A percentile compares a stretch with the other conserved stretches of the same genome.
phyloP scores from a whole-genome alignment of 2,329 filamentous ascomycete species.

The Venturia asperata region DNA sequence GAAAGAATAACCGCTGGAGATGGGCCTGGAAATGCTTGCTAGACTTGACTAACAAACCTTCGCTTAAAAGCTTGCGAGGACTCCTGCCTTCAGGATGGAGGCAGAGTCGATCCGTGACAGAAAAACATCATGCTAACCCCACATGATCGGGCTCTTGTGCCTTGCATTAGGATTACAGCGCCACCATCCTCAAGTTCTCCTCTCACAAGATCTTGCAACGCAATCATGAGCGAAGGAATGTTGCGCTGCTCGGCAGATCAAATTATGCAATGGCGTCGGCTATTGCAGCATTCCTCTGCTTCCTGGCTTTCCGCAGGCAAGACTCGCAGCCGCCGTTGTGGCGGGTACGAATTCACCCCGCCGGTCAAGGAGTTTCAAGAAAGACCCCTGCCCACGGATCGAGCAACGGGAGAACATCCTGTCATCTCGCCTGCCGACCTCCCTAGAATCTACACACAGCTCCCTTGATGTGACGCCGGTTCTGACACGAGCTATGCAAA shows the following conservation, averaged over 20 bases:
- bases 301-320: not conserved
- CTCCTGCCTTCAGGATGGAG: not conserved
- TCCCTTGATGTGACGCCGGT: not conserved
- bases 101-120: not conserved
- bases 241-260: not conserved
- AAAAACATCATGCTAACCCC: not conserved
- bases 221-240: not conserved
- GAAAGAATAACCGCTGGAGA: too few species aligned
- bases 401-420: conserved; percentile 2
- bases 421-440: not conserved
- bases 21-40: too few species aligned
- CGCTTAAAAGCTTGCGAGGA: not conserved
- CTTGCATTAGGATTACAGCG: not conserved
- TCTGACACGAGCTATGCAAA: conserved; percentile 9
- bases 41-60: not conserved
- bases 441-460: not conserved
- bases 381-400: not conserved
- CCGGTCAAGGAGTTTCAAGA: conserved; percentile 5
- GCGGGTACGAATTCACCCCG: not conserved
- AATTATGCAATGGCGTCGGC: not conserved
- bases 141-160: not conserved
- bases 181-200: not conserved
- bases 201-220: not conserved
- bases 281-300: not conserved
- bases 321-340: not conserved